Conservation (phyloP, 371 early-diverging fungal species). For the Massospora cicadina region DNA sequence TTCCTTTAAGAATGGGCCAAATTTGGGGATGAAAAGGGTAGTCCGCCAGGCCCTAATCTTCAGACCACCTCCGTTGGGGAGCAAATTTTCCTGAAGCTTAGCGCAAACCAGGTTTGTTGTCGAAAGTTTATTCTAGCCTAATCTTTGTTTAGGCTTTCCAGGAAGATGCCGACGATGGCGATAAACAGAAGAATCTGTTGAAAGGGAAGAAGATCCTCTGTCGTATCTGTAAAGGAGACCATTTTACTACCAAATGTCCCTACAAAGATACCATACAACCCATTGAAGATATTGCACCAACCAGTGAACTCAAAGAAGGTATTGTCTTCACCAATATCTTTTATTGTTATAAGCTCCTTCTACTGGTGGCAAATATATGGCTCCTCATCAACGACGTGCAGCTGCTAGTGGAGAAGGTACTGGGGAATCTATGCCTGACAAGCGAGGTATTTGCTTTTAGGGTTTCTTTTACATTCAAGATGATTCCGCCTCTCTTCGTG, state of each 20-base stretch:
- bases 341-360: constrained; percentile 13
- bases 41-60: constrained; percentile 66
- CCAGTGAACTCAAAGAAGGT: constrained; percentile 16
- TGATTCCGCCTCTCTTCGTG: constrained; percentile 74
- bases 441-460: constrained; percentile 12
- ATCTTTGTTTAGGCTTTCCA: neutral
- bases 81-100: constrained; percentile 68
- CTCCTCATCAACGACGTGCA: constrained; percentile 58
- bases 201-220: constrained; percentile 77
- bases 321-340: constrained; percentile 15
- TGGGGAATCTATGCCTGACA: constrained; percentile 12
- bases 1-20: constrained; percentile 36
- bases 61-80: constrained; percentile 82
- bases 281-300: constrained; percentile 24
- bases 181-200: constrained; percentile 16
- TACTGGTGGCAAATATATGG: constrained; percentile 51
- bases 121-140: neutral
- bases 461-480: constrained; percentile 19
- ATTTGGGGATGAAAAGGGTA: constrained; percentile 57
- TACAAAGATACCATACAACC: constrained; percentile 86
- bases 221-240: constrained; percentile 91
- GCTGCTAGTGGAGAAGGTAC: constrained; percentile 22
- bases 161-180: constrained; percentile 13
- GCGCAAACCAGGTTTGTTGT: constrained; percentile 28
- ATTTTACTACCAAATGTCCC: constrained; percentile 92